Evolutionary conservation across 1,139 yeast genomes (phyloP).

Genomic region (Suhomyces bokatorum): DNA sequence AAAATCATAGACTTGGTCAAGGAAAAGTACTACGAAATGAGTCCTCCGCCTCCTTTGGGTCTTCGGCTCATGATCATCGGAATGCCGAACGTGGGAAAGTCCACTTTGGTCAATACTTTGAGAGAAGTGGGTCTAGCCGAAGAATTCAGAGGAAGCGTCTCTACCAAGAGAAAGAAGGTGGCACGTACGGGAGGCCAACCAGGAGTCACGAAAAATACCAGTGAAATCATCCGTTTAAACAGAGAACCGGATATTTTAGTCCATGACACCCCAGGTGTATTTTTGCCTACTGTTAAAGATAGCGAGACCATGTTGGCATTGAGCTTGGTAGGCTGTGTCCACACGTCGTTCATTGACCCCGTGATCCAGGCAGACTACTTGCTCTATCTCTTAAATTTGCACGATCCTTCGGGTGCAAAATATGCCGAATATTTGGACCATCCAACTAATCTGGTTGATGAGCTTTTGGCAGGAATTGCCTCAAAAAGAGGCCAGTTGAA

Average conservation of each 20-base stretch:
- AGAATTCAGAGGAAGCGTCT: constrained; percentile 22
- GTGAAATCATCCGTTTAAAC: constrained; percentile 70
- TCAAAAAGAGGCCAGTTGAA: constrained; percentile 37
- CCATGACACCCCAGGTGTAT: constrained; percentile 92
- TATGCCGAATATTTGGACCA: constrained; percentile 50
- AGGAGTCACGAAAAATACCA: constrained; percentile 82
- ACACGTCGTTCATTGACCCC: constrained; percentile 71
- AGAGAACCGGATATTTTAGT: constrained; percentile 67
- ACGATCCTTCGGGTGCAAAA: constrained; percentile 47
- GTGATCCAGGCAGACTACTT: constrained; percentile 85
- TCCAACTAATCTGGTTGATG: constrained; percentile 77
- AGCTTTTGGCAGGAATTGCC: constrained; percentile 58
- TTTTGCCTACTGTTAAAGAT: constrained; percentile 71
- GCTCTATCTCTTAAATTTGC: constrained; percentile 69
- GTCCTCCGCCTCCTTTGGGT: constrained; percentile 81
- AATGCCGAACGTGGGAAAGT: constrained; percentile 98
- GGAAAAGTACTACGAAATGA: constrained; percentile 43
- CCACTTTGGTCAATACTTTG: constrained; percentile 79
- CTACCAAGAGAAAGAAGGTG: constrained; percentile 57
- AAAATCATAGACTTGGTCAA: constrained; percentile 52
- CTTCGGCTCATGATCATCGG: constrained; percentile 77
- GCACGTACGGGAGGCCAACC: constrained; percentile 88
- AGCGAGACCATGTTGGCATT: constrained; percentile 74
- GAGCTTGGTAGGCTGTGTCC: constrained; percentile 77
- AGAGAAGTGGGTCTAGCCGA: constrained; percentile 53